Base-by-base conservation (phyloP, 2,329 filamentous ascomycete species). In the Fusarium lateritium region DNA sequence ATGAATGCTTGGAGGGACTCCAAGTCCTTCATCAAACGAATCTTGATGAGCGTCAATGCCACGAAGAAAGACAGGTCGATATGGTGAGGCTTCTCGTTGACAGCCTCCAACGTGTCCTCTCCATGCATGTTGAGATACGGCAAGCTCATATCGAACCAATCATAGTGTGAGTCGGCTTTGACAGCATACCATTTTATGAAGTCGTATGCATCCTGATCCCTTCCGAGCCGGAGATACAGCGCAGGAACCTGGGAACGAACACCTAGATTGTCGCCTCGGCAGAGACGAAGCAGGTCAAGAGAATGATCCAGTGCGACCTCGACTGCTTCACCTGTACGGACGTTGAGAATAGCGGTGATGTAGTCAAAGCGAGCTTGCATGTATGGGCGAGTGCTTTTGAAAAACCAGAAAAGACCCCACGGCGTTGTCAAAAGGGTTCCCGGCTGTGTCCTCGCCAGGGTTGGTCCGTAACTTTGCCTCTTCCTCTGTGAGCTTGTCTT, bases 161-260 rank as follows among this genome's bases (percentile, higher is more conserved):
- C 26, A 4, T 67, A 67, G 0, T 6, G 13, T 2, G 38, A 38
- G 36, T 38, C 59, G 1, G 14, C 22, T 28, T 40, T 40, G 0
- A 55, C 31, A 2, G 47, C 31, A 21, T 47, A 64, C 49, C 65
- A 64, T 33, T 67, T 67, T 19, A 67, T 67, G 2, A 67, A 67
- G 6, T 64, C 53, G 7, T 60, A 60, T 2, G 49, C 64, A 1
- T 67, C 31, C 15, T 64, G 53, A 9, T 67, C 53, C 4, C 45
- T 64, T 7, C 47, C 53, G 1, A 67, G 58, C 2, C 49, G 19
- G 7, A 68, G 65, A 40, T 47, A 55, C 3, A 67, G 52, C 3
- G 19, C 40, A n/a, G 53, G 65, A 2, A 67, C 5, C 4, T 42
- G 13, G 2, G 49, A 36, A 3, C 53, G 52, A 15, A 67, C 58